These are phyloP conservation scores for Prototheca stagnorum DNA, from an alignment of 163 green algal genomes.

Conservation along the genomic window DNA sequence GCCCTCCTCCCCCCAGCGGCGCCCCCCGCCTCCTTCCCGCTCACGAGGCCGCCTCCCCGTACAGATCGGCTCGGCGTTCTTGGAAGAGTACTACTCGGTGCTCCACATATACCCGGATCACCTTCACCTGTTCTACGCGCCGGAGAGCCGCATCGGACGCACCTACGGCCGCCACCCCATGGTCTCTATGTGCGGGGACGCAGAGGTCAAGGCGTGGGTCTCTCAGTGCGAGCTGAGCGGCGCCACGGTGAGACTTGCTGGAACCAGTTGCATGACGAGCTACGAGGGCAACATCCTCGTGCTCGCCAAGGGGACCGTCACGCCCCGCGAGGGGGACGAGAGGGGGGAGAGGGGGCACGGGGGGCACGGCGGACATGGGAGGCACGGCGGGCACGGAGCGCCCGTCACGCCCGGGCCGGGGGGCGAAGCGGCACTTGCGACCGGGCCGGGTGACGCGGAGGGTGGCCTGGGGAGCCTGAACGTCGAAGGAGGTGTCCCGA, in stretches of 20 bases:
- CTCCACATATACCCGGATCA: constrained; percentile 29
- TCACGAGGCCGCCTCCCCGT: too few species aligned
- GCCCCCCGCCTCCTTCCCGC: too few species aligned
- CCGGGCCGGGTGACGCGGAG: too few species aligned
- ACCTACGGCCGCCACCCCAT: too few species aligned
- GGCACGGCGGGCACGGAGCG: too few species aligned
- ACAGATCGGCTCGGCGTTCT: constrained; percentile 53
- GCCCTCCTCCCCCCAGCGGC: not conserved
- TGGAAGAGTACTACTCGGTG: constrained; percentile 56
- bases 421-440: too few species aligned
- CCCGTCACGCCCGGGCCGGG: too few species aligned
- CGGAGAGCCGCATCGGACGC: constrained; percentile 36
- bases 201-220: constrained; percentile 1
- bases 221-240: constrained; percentile 30
- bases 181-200: constrained; percentile 3
- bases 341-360: too few species aligned
- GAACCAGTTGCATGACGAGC: constrained; percentile 45
- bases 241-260: constrained; percentile 36
- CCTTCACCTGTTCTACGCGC: constrained; percentile 65
- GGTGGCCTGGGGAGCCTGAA: too few species aligned
- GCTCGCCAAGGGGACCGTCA: constrained; percentile 34
- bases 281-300: constrained; percentile 41
- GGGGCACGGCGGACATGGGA: too few species aligned
- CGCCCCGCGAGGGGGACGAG: too few species aligned
- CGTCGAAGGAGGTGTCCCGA: too few species aligned